Percentiles rank a stretch among this genome's conserved stretches.
phyloP scores from a whole-genome alignment of 2,329 filamentous ascomycete genomes.

The Colletotrichum sp. region DNA sequence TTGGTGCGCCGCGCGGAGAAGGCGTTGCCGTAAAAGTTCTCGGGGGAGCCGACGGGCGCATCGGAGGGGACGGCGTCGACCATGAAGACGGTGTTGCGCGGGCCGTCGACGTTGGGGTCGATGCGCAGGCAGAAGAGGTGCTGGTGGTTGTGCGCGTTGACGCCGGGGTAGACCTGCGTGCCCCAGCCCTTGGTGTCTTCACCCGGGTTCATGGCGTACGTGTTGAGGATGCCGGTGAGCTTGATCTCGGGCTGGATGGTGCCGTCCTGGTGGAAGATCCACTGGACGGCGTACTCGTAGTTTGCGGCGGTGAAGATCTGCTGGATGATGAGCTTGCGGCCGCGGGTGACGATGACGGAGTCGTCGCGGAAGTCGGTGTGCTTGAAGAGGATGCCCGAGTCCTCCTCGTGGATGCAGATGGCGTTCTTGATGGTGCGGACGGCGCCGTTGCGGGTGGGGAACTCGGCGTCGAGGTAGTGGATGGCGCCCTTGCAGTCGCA shows the following conservation, averaged over 20 bases:
- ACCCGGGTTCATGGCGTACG: constrained; percentile 79
- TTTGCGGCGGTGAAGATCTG: constrained; percentile 96
- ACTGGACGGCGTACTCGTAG: constrained; percentile 82
- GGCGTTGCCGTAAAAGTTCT: constrained; percentile 90
- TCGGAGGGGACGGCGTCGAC: constrained; percentile 75
- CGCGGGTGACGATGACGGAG: constrained; percentile 83
- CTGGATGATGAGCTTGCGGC: constrained; percentile 83
- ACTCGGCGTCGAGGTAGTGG: constrained; percentile 88
- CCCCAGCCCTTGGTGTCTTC: constrained; percentile 89
- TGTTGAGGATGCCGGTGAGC: constrained; percentile 91
- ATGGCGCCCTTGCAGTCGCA: constrained; percentile 91
- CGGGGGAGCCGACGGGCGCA: constrained; percentile 76
- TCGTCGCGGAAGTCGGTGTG: constrained; percentile 94
- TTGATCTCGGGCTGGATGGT: constrained; percentile 92
- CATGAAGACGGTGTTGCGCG: constrained; percentile 84
- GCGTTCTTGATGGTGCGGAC: constrained; percentile 88
- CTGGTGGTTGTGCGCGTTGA: constrained; percentile 96
- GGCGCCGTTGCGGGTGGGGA: constrained; percentile 79
- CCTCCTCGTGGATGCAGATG: constrained; percentile 94
- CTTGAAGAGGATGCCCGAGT: constrained; percentile 91
- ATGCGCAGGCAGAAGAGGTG: constrained; percentile 92
- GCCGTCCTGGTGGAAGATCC: constrained; percentile 92
- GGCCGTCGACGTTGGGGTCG: constrained; percentile 86
- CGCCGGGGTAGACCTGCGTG: constrained; percentile 86
- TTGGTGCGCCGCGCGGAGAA: constrained; percentile 88